Base-by-base conservation (phyloP, 2,329 filamentous ascomycete genomes). In the Aspergillus novoparasiticus region DNA sequence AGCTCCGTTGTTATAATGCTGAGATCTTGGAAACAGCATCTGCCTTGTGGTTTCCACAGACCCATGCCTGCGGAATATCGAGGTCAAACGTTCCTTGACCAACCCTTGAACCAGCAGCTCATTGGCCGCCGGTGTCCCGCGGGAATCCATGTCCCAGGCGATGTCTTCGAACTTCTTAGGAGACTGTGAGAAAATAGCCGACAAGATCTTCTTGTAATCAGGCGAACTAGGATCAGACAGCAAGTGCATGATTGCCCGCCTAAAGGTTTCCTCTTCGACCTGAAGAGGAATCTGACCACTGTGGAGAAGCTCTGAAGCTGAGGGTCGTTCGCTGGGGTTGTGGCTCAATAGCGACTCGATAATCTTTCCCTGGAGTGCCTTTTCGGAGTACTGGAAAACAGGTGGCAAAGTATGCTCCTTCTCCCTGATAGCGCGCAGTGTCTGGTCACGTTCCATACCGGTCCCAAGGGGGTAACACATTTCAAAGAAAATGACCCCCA, bases 401-500 rank as follows among this genome's bases (percentile, higher is more conserved):
- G 82, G 70, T 1, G 95, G 94, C 32, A 98, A 83, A 6, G 81
- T 78, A 45, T 93, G 89, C 14, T 87, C 82, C 45, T 87, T 86
- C 68, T 88, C 85, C 53, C 92, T 86, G 48, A 97, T 83, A 60
- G 85, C 82, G 58, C 90, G 85, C 32, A 97, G 83, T 4, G 94
- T 83, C 46, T 84, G 80, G 64, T 86, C 85, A 46, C 88, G 82
- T 72, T 90, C 88, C 85, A 89, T 89, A 2, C 80, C 83, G 0
- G 88, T 90, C 21, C 81, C 80, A 51, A 90, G 78, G 4, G 84
- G 80, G 68, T 87, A 83, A 72, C 91, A 96, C 95, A 99, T 99
- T 78, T 99, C 95, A 69, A 97, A 98, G 80, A 99, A 96, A 62
- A 99, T 98, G 66, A 99, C 91, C 0, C 95, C 95, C 48, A 99